Conservation (phyloP, 164 flowering plant genomes). For the Vitis rupestris region DNA sequence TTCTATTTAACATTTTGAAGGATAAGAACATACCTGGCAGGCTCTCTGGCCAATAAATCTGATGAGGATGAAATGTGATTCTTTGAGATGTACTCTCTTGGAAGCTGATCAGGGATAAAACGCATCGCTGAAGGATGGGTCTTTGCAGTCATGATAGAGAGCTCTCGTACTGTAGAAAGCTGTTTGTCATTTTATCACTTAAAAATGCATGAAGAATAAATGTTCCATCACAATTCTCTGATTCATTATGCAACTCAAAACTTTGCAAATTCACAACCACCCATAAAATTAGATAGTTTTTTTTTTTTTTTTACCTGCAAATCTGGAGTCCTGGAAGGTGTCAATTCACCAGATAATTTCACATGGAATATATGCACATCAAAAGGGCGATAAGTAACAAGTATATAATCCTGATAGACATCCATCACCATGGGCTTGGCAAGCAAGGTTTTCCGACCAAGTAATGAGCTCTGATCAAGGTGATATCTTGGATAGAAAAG, state of each 20-base stretch:
- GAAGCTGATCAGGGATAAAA: conserved; percentile 80
- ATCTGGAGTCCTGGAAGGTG: conserved; percentile 73
- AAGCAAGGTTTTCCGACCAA: conserved; percentile 75
- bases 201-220: conserved; percentile 48
- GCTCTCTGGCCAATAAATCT: conserved; percentile 49
- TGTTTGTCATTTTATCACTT: conserved; percentile 99
- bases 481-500: conserved; percentile 98
- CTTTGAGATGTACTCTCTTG: conserved; percentile 32
- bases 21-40: conserved; percentile 53
- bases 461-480: conserved; percentile 93
- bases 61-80: conserved; percentile 38
- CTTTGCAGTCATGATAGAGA: conserved; percentile 97
- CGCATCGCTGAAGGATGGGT: conserved; percentile 96
- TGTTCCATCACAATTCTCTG: conserved; percentile 13
- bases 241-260: conserved; percentile 11
- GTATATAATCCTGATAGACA: conserved; percentile 84
- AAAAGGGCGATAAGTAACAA: conserved; percentile 91
- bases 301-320: conserved; percentile 59
- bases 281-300: too few species aligned
- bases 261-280: conserved; percentile 8
- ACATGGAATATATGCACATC: conserved; percentile 91
- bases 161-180: conserved; percentile 99
- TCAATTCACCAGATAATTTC: conserved; percentile 68
- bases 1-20: conserved; percentile 3
- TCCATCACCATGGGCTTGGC: conserved; percentile 97